A percentile compares a stretch with the other conserved stretches of the same genome.
These are phyloP conservation scores for Magnaporthales sp. DNA, from an alignment of 2,329 filamentous ascomycete species.

Conservation along the genomic window DNA sequence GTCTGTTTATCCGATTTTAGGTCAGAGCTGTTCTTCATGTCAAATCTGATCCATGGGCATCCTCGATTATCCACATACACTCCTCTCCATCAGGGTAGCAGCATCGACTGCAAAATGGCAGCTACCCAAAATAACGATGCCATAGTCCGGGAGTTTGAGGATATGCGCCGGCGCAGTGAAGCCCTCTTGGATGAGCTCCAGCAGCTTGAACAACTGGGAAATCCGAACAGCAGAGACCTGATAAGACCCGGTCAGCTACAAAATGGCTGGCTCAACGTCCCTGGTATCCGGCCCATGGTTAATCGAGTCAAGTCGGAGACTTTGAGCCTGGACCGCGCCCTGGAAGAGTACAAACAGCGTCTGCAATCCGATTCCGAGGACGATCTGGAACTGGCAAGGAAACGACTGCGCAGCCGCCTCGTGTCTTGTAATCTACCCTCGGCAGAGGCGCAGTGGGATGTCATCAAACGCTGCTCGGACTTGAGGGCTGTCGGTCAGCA, in stretches of 20 bases:
- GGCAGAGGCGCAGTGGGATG: conserved; percentile 15
- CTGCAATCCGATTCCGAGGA: not conserved
- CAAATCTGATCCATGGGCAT: not conserved
- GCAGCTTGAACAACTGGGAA: not conserved
- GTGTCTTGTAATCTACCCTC: conserved; percentile 10
- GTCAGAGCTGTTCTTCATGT: not conserved
- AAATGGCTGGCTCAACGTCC: not conserved
- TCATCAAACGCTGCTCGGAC: conserved; percentile 19
- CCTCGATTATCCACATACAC: not conserved
- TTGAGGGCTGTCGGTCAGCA: conserved; percentile 19
- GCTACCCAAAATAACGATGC: not conserved
- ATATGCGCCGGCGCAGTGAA: not conserved
- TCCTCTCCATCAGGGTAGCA: not conserved
- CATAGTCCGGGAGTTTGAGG: not conserved
- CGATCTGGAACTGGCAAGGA: not conserved
- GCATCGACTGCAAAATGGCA: not conserved
- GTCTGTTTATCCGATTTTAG: not conserved
- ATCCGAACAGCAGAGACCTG: not conserved
- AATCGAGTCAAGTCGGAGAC: conserved; percentile 2
- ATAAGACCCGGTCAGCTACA: not conserved
- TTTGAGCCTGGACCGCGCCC: not conserved
- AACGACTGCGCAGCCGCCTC: not conserved
- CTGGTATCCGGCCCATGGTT: not conserved
- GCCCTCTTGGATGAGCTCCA: not conserved
- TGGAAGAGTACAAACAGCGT: conserved; percentile 1